Evolutionary conservation across 352 stramenopile species (phyloP).

Genomic region (Phytophthora syringae): DNA sequence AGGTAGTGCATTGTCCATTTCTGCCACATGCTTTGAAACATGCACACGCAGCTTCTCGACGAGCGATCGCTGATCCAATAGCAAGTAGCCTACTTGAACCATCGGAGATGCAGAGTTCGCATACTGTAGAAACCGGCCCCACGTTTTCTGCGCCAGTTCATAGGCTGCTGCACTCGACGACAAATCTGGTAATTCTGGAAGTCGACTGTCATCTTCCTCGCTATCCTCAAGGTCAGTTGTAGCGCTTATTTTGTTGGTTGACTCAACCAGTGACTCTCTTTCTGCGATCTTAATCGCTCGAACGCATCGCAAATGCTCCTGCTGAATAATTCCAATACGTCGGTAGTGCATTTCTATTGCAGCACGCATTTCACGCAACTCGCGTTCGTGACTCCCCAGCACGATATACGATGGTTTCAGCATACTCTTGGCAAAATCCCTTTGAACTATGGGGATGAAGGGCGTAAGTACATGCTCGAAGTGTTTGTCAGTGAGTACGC

Average conservation of each 20-base stretch:
- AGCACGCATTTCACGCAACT: conserved; percentile 33
- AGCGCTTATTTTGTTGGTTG: not conserved
- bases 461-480: conserved; percentile 48
- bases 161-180: conserved; percentile 42
- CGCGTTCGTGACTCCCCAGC: conserved; percentile 24
- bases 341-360: conserved; percentile 41
- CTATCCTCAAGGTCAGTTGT: not conserved
- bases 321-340: conserved; percentile 36
- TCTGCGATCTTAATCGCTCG: conserved; percentile 42
- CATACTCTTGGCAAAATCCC: conserved; percentile 31
- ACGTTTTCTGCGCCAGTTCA: conserved; percentile 47
- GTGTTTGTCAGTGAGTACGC: conserved; percentile 35
- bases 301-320: conserved; percentile 43
- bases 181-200: conserved; percentile 28
- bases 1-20: conserved; percentile 55
- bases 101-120: conserved; percentile 30
- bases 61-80: conserved; percentile 61
- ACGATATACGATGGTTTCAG: conserved; percentile 36
- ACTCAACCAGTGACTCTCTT: conserved; percentile 10
- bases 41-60: conserved; percentile 41
- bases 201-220: conserved; percentile 18
- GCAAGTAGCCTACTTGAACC: conserved; percentile 57
- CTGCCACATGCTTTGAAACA: conserved; percentile 36
- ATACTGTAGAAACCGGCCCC: conserved; percentile 48
- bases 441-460: conserved; percentile 39